Base-by-base conservation (phyloP, 179 eudicot genomes). In the Patellifolia procumbens region DNA sequence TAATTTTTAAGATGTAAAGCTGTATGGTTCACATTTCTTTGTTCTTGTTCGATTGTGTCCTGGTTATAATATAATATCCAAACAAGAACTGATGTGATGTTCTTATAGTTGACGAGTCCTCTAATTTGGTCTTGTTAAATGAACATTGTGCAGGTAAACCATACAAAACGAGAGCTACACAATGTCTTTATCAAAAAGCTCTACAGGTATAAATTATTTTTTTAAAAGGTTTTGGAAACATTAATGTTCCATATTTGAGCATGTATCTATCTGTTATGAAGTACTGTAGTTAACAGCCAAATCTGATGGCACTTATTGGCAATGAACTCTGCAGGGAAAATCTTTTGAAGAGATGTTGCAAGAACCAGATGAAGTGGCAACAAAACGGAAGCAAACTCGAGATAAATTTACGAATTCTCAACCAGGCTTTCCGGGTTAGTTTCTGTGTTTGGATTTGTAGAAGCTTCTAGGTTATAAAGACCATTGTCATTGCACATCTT, bases 151-250 rank as follows among this genome's bases (percentile, higher is more conserved):
- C 88, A 93, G 98, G 98, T 93, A 64, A 93, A 93, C 78, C 94
- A 93, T 80, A 91, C 91, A 53, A 93, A 90, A 79, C 81, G 97
- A 79, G 98, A 93, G 83, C 87, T 93, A 78, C 98, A 93, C 84
- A 93, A 90, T 74, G 93, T 90, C 70, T 93, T 93, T 81, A 93
- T 93, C 68, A 90, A 76, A 73, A 93, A 87, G 77, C 91, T 93
- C 68, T 93, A 93, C 89, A 91, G 98, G 98, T 93, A 80, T 32
- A 61, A 17, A 64, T 22, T 10, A 24, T n/a, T n/a, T n/a, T n/a
- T n/a, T n/a, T n/a, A n/a, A n/a, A n/a, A n/a, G n/a, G 62, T 11
- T 62, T 35, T 34, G 24, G 10, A 24, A n/a, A 5, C 19, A 24
- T 52, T 20, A 32, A 15, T 19, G 22, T 28, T 24, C 49, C 49